Conservation (phyloP, 2,329 filamentous ascomycete species). For the Fonsecaea pugnacius region DNA sequence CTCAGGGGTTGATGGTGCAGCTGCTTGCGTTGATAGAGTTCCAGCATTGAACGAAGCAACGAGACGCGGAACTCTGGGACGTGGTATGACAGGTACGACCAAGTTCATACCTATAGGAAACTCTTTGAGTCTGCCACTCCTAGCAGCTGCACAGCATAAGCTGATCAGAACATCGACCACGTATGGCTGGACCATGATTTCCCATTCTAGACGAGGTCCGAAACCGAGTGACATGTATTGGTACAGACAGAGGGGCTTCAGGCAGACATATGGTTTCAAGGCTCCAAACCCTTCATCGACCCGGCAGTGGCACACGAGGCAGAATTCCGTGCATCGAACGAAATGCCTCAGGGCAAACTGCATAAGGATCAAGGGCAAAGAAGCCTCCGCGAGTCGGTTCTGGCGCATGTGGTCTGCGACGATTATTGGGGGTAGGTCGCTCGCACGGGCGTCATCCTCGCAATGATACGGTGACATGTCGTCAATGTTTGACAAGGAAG, state of each 20-base stretch:
- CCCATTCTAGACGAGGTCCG: constrained; percentile 82
- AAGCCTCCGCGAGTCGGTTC: constrained; percentile 44
- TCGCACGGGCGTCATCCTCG: constrained; percentile 21
- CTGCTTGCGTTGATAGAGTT: background rate
- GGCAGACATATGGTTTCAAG: constrained; percentile 71
- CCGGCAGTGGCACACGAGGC: constrained; percentile 78
- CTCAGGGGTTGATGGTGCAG: background rate
- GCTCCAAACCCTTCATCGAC: constrained; percentile 64
- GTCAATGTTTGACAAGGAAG: constrained; percentile 2
- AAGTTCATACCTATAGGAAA: constrained; percentile 63
- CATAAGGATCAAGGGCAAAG: constrained; percentile 65
- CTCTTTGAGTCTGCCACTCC: constrained; percentile 49
- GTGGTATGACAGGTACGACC: constrained; percentile 49
- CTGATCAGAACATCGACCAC: constrained; percentile 84
- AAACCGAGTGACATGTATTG: constrained; percentile 88
- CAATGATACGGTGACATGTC: constrained; percentile 24
- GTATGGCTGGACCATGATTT: constrained; percentile 76
- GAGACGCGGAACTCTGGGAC: constrained; percentile 21
- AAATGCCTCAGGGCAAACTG: constrained; percentile 79
- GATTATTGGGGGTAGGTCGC: constrained; percentile 51
- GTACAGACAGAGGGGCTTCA: constrained; percentile 74
- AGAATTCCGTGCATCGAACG: constrained; percentile 81
- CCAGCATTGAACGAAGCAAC: background rate
- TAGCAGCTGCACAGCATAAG: constrained; percentile 72
- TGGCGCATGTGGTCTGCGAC: constrained; percentile 57